A percentile compares a stretch with the other conserved stretches of the same genome.
These are phyloP conservation scores for Schizochytrium sp. DNA, from an alignment of 108 stramenopile genomes.

Conservation along the genomic window DNA sequence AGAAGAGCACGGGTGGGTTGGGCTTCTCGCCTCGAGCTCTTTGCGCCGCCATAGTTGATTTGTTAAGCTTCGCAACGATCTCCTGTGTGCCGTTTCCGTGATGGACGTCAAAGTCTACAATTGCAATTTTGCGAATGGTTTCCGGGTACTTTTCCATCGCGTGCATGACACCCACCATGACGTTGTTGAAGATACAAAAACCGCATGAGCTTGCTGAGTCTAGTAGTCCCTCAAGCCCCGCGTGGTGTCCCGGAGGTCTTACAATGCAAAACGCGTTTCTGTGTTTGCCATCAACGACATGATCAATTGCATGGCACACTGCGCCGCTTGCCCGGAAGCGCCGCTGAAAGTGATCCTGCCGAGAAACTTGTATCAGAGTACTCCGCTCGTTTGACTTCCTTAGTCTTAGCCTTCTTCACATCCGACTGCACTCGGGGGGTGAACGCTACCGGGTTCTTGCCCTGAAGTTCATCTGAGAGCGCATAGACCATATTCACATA, in stretches of 20 bases:
- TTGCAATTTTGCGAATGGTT: slow-evolving; percentile 80
- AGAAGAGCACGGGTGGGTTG: slow-evolving; percentile 82
- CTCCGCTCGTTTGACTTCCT: slow-evolving; percentile 59
- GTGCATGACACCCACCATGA: slow-evolving; percentile 96
- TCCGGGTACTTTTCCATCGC: slow-evolving; percentile 75
- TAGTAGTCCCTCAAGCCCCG: slow-evolving; percentile 67
- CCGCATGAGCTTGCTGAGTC: slow-evolving; percentile 84
- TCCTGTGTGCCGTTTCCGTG: slow-evolving; percentile 99
- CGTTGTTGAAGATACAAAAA: slow-evolving; percentile 98
- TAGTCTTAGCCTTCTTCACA: slow-evolving; percentile 53
- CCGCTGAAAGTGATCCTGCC: slow-evolving; percentile 68
- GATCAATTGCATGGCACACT: slow-evolving; percentile 75
- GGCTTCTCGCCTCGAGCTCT: slow-evolving; percentile 63
- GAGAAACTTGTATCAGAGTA: slow-evolving; percentile 73
- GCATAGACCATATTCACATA: slow-evolving; percentile 69
- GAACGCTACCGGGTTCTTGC: slow-evolving; percentile 68
- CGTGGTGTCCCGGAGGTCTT: slow-evolving; percentile 98
- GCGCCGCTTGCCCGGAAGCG: slow-evolving; percentile 76
- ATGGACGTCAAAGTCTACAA: slow-evolving; percentile 97
- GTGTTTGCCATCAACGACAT: slow-evolving; percentile 67
- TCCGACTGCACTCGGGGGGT: slow-evolving; percentile 71
- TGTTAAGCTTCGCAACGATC: slow-evolving; percentile 83
- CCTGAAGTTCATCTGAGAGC: slow-evolving; percentile 62
- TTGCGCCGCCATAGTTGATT: slow-evolving; percentile 80
- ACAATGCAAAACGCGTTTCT: slow-evolving; percentile 95